A percentile compares a stretch with the other conserved stretches of the same genome.
Conservation (phyloP, 2,329 filamentous ascomycete species). For the Trichoderma sp. region DNA sequence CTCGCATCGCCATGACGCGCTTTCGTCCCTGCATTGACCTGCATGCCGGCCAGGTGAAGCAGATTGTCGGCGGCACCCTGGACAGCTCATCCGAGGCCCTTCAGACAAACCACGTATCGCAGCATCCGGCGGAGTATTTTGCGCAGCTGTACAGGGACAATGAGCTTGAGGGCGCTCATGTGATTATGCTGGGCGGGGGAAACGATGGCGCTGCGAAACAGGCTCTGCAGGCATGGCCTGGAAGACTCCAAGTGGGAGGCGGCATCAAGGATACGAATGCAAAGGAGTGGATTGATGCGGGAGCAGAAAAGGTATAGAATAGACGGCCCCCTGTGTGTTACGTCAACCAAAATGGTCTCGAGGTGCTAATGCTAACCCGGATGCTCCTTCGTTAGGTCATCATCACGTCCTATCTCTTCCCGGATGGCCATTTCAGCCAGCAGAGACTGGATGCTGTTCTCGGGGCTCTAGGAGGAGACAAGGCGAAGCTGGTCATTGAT, state of each 20-base stretch:
- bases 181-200: slow-evolving; percentile 92
- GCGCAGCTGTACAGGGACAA: slow-evolving; percentile 77
- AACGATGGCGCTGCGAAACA: slow-evolving; percentile 79
- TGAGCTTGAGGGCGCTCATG: slow-evolving; percentile 75
- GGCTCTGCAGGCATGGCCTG: slow-evolving; percentile 75
- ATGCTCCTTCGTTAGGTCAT: slow-evolving; percentile 68
- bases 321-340: not conserved
- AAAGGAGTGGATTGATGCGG: slow-evolving; percentile 77
- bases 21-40: slow-evolving; percentile 97
- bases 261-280: slow-evolving; percentile 88
- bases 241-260: slow-evolving; percentile 84
- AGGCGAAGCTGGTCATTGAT: slow-evolving; percentile 84
- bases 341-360: not conserved
- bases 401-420: slow-evolving; percentile 94
- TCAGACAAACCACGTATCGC: slow-evolving; percentile 90
- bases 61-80: slow-evolving; percentile 94
- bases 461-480: slow-evolving; percentile 68
- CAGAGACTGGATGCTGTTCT: slow-evolving; percentile 73
- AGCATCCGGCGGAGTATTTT: slow-evolving; percentile 77
- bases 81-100: slow-evolving; percentile 64
- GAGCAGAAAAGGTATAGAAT: slow-evolving; percentile 76
- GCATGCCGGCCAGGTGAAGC: slow-evolving; percentile 95
- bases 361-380: not conserved
- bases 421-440: slow-evolving; percentile 76
- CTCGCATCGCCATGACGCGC: slow-evolving; percentile 66